phyloP scores from a whole-genome alignment of 2,329 filamentous ascomycete species.

The Penicillium brasilianum region DNA sequence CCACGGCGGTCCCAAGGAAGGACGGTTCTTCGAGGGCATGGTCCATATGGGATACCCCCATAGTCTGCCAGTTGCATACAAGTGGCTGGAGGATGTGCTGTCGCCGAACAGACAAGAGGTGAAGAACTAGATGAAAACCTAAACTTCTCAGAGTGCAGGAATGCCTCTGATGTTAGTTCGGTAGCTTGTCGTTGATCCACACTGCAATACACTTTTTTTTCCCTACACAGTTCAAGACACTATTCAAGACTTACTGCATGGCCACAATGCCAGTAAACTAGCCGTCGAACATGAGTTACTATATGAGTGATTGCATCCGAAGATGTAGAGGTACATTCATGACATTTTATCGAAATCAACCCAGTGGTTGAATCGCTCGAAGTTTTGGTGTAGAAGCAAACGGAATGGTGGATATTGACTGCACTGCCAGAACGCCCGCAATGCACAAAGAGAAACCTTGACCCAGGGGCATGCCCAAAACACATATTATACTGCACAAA shows the following conservation, averaged over 20 bases:
- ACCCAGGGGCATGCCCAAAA: not conserved
- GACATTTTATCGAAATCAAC: not conserved
- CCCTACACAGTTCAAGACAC: too few relatives aligned
- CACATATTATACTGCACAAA: slow-evolving; percentile 12
- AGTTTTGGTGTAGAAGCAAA: slow-evolving; percentile 2
- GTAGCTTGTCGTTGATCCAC: not conserved
- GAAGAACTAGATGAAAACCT: slow-evolving; percentile 32
- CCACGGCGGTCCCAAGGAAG: slow-evolving; percentile 69
- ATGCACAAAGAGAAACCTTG: slow-evolving; percentile 31
- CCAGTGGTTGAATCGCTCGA: not conserved
- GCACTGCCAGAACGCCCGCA: slow-evolving; percentile 36
- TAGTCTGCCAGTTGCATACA: slow-evolving; percentile 45
- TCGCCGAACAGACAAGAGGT: slow-evolving; percentile 19
- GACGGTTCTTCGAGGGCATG: slow-evolving; percentile 63
- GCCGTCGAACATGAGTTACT: not conserved
- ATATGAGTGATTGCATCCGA: not conserved
- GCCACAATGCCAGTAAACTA: not conserved
- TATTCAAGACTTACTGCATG: not conserved
- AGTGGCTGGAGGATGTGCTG: slow-evolving; percentile 44
- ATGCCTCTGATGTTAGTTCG: not conserved
- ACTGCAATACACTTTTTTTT: not conserved
- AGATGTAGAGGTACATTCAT: not conserved
- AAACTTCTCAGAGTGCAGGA: not conserved
- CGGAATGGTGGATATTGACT: slow-evolving; percentile 19
- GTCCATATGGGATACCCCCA: slow-evolving; percentile 71